phyloP scores from a whole-genome alignment of 345 rosid genomes.

The Draba incana region DNA sequence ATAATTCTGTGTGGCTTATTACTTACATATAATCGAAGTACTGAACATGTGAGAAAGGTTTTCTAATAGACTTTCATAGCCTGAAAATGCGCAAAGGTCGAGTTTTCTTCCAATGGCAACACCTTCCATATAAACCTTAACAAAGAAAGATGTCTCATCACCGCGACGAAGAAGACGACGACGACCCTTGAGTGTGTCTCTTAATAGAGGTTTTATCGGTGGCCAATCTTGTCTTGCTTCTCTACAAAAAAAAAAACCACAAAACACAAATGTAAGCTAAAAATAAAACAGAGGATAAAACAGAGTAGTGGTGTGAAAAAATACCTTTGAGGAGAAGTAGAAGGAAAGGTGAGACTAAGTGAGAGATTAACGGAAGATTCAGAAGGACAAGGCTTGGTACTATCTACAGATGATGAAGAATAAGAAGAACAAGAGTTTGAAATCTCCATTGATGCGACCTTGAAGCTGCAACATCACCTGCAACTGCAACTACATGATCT shows the following conservation, averaged over 20 bases:
- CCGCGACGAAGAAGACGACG: slow-evolving; percentile 25
- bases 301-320: slow-evolving; percentile 30
- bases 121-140: slow-evolving; percentile 76
- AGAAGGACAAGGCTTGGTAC: slow-evolving; percentile 36
- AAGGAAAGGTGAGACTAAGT: slow-evolving; percentile 42
- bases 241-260: slow-evolving; percentile 19
- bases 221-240: slow-evolving; percentile 41
- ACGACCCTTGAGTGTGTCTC: slow-evolving; percentile 38
- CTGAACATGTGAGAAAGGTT: slow-evolving; percentile 48
- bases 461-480: slow-evolving; percentile 21
- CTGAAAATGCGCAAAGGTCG: slow-evolving; percentile 53
- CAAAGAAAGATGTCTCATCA: slow-evolving; percentile 42
- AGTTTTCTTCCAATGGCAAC: slow-evolving; percentile 69
- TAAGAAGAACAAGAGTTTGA: slow-evolving; percentile 38
- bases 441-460: slow-evolving; percentile 40
- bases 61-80: slow-evolving; percentile 43
- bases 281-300: slow-evolving; percentile 13
- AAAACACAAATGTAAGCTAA: neutral
- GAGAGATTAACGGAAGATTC: slow-evolving; percentile 42
- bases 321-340: slow-evolving; percentile 42
- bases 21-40: slow-evolving; percentile 49
- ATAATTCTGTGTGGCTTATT: neutral
- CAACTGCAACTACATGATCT: slow-evolving; percentile 30
- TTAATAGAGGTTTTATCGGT: slow-evolving; percentile 34
- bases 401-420: slow-evolving; percentile 39